These are phyloP conservation scores for Rutstroemia sp. DNA, from an alignment of 2,329 filamentous ascomycete species.

Conservation along the genomic window DNA sequence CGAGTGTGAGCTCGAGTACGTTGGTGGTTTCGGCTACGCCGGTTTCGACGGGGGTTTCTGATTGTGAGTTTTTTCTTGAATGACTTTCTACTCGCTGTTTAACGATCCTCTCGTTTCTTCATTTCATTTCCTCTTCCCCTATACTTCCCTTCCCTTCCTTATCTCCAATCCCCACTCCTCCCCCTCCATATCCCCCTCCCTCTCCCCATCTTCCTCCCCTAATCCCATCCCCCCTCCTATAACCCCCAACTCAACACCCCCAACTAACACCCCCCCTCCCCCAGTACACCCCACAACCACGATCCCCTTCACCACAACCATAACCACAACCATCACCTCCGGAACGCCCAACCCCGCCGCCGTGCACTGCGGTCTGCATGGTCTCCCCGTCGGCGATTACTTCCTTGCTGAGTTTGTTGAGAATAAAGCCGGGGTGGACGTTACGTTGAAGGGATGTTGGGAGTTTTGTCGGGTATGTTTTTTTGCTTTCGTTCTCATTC, in stretches of 20 bases:
- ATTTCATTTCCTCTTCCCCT: too few species aligned
- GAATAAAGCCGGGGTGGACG: conserved; percentile 28
- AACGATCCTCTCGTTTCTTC: too few species aligned
- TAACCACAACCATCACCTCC: conserved; percentile 25
- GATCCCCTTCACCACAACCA: conserved; percentile 26
- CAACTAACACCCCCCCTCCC: conserved; percentile 21
- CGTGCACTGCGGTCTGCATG: conserved; percentile 35
- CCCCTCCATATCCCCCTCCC: not conserved
- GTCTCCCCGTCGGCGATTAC: conserved; percentile 30
- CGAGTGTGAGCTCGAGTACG: too few species aligned
- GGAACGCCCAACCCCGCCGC: conserved; percentile 27
- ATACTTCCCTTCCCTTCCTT: not conserved
- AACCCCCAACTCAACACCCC: conserved; percentile 27
- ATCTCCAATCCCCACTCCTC: too few species aligned
- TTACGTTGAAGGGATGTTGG: conserved; percentile 36
- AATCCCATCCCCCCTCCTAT: not conserved
- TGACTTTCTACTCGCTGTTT: too few species aligned
- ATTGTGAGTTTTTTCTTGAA: too few species aligned
- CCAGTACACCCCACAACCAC: conserved; percentile 18
- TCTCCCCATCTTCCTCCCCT: not conserved
- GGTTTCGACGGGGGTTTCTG: too few species aligned
- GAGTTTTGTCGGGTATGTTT: conserved; percentile 32
- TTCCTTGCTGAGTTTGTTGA: conserved; percentile 35
- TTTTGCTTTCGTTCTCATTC: too few species aligned
- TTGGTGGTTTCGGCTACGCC: too few species aligned